Conservation (phyloP, 352 stramenopile species). For the Globisporangium acanthophoron region DNA sequence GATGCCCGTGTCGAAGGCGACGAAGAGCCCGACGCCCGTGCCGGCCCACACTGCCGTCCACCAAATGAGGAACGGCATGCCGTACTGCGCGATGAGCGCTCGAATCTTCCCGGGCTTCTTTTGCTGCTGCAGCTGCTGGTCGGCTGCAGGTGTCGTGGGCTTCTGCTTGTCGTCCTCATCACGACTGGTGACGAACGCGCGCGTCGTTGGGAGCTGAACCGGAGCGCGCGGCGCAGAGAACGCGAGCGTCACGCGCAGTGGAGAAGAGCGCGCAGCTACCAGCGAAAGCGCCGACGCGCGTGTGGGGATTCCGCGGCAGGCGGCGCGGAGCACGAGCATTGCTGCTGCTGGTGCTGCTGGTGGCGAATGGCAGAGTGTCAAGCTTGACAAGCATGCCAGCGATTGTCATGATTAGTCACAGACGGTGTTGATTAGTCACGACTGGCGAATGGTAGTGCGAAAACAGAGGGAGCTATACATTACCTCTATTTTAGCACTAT, state of each 20-base stretch:
- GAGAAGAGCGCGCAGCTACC: no score
- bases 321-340: background rate
- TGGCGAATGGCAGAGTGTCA: no score
- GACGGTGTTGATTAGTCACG: background rate
- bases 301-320: no score
- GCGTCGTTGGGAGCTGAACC: background rate
- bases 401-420: no score
- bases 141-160: background rate
- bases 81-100: constrained; percentile 76
- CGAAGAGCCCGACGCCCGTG: constrained; percentile 69
- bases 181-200: background rate
- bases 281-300: no score
- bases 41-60: constrained; percentile 77
- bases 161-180: background rate
- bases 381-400: no score
- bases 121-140: constrained; percentile 15
- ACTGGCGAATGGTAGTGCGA: background rate
- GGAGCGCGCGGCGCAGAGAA: background rate
- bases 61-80: constrained; percentile 79
- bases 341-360: background rate
- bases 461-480: background rate
- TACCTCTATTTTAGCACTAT: no score
- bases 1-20: constrained; percentile 61
- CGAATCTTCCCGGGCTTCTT: constrained; percentile 77
- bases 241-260: no score